phyloP scores from a whole-genome alignment of 2,329 filamentous ascomycete genomes.

The Erysiphe pulchra region DNA sequence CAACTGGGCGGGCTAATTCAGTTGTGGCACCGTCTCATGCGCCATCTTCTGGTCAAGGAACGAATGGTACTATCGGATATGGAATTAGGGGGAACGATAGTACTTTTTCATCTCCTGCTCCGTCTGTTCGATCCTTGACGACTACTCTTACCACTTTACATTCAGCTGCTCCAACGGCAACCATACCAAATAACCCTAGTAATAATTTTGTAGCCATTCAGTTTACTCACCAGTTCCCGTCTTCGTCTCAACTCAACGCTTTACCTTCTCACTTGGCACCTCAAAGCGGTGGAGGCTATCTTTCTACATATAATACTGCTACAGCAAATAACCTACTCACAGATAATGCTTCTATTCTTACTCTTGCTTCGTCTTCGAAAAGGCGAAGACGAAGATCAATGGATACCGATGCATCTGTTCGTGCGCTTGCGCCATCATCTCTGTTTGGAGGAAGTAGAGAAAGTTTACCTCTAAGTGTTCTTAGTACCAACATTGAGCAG shows the following conservation, averaged over 20 bases:
- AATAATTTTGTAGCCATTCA: constrained; percentile 19
- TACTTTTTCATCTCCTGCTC: constrained; percentile 63
- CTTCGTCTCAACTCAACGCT: constrained; percentile 38
- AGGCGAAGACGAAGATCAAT: constrained; percentile 51
- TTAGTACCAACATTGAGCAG: constrained; percentile 43
- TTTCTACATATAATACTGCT: constrained; percentile 49
- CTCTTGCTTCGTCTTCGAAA: constrained; percentile 61
- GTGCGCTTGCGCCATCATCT: constrained; percentile 59
- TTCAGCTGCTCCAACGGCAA: constrained; percentile 31
- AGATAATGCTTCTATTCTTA: constrained; percentile 69
- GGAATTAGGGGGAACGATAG: constrained; percentile 44
- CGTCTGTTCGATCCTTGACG: constrained; percentile 54
- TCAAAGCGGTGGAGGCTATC: constrained; percentile 21
- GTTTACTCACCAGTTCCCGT: constrained; percentile 40
- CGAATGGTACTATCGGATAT: constrained; percentile 40
- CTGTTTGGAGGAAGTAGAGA: constrained; percentile 64
- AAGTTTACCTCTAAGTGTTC: constrained; percentile 50
- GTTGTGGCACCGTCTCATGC: constrained; percentile 52
- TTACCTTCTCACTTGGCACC: constrained; percentile 45
- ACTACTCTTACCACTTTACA: constrained; percentile 73
- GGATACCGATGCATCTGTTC: constrained; percentile 66
- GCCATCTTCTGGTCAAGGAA: constrained; percentile 41
- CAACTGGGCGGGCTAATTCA: constrained; percentile 49
- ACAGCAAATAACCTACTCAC: constrained; percentile 62
- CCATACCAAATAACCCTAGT: constrained; percentile 16